Evolutionary conservation across 768 basidiomycete genomes (phyloP), one percentile per base, ranked within the genome.

Genomic region (Termitomyces heimii): DNA sequence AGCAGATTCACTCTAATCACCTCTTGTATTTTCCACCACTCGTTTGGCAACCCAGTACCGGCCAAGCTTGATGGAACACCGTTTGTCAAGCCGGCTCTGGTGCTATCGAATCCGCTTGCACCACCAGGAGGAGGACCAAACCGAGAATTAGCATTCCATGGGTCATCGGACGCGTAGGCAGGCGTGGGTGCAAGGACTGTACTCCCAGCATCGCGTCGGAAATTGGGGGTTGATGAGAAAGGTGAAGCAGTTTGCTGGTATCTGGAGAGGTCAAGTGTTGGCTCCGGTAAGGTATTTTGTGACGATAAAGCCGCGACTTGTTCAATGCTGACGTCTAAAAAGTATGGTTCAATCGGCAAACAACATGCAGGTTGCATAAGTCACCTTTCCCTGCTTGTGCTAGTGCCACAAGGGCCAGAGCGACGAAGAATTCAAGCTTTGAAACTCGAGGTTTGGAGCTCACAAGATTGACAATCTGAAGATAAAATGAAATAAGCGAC

Each of bases 11-110:
- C 83, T 52, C 79, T 75, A 20, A 90, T 83, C 2, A 67, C 78
- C 69, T 93, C 89, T 67, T 90, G 84, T 60, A 76, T 85, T 72
- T 84, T 90, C 92, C 92, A 96, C 89, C 94, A 98, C 42, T 89
- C 85, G 56, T 73, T 76, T 0, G 89, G 88, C 24, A 92, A 72
- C 4, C 89, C 92, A 13, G 82, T 82, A 6, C 87, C 89, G 31
- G 86, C 76, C 28, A 92, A 71, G 52, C 74, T 83, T 1, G 87
- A 89, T 6, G 82, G 69, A 16, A 71, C 73, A 5, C 80, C 83
- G 49, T 80, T 82, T 13, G 68, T 68, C 42, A 71, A 53, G 43
- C 73, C 66, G 44, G 65, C 64, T 54, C 66, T 53, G 28, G 65
- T 57, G 16, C 43, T 58, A 54, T 71, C 68, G 60, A 77, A 76